phyloP scores from a whole-genome alignment of 2,329 filamentous ascomycete genomes.

The Neopestalotiopsis sp. region DNA sequence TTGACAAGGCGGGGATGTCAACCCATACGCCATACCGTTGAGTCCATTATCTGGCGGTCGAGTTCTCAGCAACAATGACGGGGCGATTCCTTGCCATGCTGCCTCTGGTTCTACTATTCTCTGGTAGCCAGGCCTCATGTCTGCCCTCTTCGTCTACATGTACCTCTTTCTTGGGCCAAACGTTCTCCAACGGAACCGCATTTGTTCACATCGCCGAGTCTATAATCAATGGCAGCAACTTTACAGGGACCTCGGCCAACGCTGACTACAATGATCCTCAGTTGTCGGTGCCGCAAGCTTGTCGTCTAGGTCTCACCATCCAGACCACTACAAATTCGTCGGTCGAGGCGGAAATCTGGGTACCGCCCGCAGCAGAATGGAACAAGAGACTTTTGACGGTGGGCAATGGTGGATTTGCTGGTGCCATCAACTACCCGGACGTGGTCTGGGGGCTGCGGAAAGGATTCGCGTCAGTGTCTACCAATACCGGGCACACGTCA shows the following conservation, averaged over 20 bases:
- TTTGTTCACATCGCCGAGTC: not conserved
- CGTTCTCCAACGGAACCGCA: conserved; percentile 12
- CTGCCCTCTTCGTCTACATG: not conserved
- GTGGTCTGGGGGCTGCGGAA: conserved; percentile 13
- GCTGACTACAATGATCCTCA: not conserved
- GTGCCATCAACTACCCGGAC: conserved; percentile 10
- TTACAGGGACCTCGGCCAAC: not conserved
- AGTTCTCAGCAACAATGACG: not conserved
- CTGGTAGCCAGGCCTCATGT: not conserved
- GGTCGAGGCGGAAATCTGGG: conserved; percentile 13
- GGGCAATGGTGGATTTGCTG: conserved; percentile 12
- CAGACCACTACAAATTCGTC: not conserved
- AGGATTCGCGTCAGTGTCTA: conserved; percentile 12
- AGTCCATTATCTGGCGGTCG: no score
- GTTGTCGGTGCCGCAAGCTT: conserved; percentile 3
- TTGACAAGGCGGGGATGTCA: not conserved
- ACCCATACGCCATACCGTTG: not conserved
- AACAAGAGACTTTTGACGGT: conserved; percentile 6
- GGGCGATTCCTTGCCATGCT: not conserved
- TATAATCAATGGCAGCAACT: conserved; percentile 1
- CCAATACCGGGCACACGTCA: conserved; percentile 16
- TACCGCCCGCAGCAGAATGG: not conserved
- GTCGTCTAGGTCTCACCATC: conserved; percentile 6
- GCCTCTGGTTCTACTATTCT: not conserved
- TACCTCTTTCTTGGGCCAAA: conserved; percentile 39